Base-by-base conservation (phyloP, 228 moss, liverwort and hornwort species). In the Sphagnum fallax region DNA sequence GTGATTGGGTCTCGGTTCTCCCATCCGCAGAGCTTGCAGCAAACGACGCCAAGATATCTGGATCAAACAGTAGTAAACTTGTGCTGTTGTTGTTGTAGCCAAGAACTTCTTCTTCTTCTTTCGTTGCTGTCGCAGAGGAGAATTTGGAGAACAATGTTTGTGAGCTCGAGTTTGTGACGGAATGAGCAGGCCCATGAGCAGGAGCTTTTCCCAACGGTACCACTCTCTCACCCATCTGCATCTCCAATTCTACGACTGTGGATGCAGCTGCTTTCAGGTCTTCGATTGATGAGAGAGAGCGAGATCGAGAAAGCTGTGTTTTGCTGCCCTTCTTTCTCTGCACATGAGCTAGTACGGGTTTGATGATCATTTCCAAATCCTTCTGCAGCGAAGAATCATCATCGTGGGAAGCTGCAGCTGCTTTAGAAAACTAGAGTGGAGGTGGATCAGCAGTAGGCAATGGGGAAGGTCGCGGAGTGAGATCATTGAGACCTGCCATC, bases 401-500 rank as follows among this genome's bases (percentile, higher is more conserved):
- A 15, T 52, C 52, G 11, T 18, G 47, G 10, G 8, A 9, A 16
- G 61, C 51, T 13, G 52, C 61, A n/a, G 49, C 48, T 52, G 65
- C 69, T 50, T 71, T 7, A 77, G 78, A 5, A 48, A 49, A 10
- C 7, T 12, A 12, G 55, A 58, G 6, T 16, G 65, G n/a, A 51
- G 49, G 61, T 78, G 72, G 15, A 10, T 50, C 16, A 16, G 16
- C 16, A 15, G 48, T 6, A 5, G 32, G n/a, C n/a, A 15, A 16
- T 47, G 90, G 82, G 0, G 76, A 74, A 5, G 86, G 72, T 8
- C 71, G 75, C 11, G 84, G 89, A 48, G 77, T 68, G 4, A 80
- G 81, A 8, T 97, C 96, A 11, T 97, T 91, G 14, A 97, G 81
- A 0, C 96, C 96, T 52, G 88, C 93, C 96, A 97, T 97, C 51